Evolutionary conservation across 129 eudicot species (phyloP), one percentile per base, ranked within the genome.

Genomic region (Gnaphalium uliginosum): DNA sequence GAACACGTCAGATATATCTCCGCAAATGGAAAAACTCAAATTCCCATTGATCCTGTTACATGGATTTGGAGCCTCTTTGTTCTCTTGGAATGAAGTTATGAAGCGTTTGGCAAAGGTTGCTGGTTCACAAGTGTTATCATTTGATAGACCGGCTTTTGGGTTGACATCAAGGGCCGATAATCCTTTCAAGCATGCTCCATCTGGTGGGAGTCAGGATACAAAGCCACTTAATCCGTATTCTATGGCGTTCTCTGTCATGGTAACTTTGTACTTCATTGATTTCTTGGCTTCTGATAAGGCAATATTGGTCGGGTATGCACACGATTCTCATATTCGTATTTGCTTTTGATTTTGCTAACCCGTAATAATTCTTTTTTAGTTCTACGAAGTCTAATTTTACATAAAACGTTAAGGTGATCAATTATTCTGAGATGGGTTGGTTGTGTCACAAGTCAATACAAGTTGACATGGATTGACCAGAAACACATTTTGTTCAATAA

Each of bases 121-220:
- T 54, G 87, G 87, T 66, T 81, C 96, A 35, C 89, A 85, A 85
- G 92, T 91, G 73, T 76, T 91, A 65, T 88, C 98, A 27, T 94
- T 94, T 83, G 97, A 94, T 81, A 94, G 98, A 89, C 97, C 98
- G 0, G 98, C 98, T 65, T 94, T 90, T 83, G 98, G 98, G 43
- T 76, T 94, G 85, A 90, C 98, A 68, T 78, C 98, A 65, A 88
- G 98, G 76, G 90, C 81, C 66, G 76, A 71, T 61, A 72, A 72
- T 27, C 75, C 75, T 67, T 27, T 19, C 22, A 76, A 81, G 51
- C 72, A 67, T 77, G 69, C 64, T 37, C 76, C 86, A 71, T 70
- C 79, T 58, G 24, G 35, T 51, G 77, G 65, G 29, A 60, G 19
- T 21, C 78, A 79, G 81, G 96, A 83, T 80, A 61, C 79, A 19